Percentiles rank a stretch among this genome's conserved stretches.
phyloP scores from a whole-genome alignment of 2,329 filamentous ascomycete species.

The Penicillium verrucosum region DNA sequence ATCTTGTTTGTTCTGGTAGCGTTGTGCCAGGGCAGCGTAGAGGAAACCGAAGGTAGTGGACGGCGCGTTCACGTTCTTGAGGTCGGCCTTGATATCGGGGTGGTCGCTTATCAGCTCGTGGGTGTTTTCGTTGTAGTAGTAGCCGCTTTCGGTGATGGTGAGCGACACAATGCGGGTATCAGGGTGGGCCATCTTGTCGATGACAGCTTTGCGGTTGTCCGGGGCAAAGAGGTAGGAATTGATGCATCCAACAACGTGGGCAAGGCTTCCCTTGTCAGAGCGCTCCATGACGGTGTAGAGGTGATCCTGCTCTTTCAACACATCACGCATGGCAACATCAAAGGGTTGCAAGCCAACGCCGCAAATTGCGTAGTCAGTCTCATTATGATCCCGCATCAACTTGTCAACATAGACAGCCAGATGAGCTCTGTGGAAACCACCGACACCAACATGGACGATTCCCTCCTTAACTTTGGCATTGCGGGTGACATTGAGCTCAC shows the following conservation, averaged over 20 bases:
- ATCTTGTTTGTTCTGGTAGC: conserved; percentile 44
- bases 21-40: conserved; percentile 50
- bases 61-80: conserved; percentile 44
- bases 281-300: conserved; percentile 56
- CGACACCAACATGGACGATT: conserved; percentile 55
- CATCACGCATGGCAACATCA: conserved; percentile 53
- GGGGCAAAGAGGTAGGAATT: conserved; percentile 53
- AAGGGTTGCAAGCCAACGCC: conserved; percentile 53
- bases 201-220: conserved; percentile 51
- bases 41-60: conserved; percentile 54
- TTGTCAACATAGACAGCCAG: conserved; percentile 53
- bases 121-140: conserved; percentile 59
- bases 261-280: conserved; percentile 50
- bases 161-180: conserved; percentile 55
- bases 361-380: conserved; percentile 51
- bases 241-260: conserved; percentile 53
- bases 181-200: conserved; percentile 55
- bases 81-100: conserved; percentile 51
- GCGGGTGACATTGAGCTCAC: conserved; percentile 25
- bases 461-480: conserved; percentile 49
- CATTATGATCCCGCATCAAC: conserved; percentile 47
- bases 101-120: conserved; percentile 51
- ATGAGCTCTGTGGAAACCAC: conserved; percentile 55
- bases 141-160: conserved; percentile 56
- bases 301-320: conserved; percentile 48